These are phyloP conservation scores for Penicillium egyptiacum DNA, from an alignment of 495 filamentous ascomycete species.

Conservation along the genomic window DNA sequence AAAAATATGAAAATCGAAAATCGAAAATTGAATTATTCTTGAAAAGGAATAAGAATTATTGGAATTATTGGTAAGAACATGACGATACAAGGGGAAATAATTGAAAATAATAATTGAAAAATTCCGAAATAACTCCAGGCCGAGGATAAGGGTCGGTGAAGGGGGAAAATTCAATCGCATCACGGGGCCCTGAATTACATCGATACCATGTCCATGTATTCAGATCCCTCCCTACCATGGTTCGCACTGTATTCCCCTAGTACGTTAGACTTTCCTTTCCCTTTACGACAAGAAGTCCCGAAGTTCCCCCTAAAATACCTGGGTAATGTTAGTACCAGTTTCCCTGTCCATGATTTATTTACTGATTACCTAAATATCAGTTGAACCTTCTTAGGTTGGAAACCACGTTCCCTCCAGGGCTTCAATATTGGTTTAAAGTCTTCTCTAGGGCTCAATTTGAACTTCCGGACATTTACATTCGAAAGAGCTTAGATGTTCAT, in stretches of 20 bases:
- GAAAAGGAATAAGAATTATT: conserved; percentile 9
- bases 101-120: conserved; percentile 17
- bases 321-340: conserved; percentile 29
- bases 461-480: not conserved
- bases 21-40: not conserved
- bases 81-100: conserved; percentile 34
- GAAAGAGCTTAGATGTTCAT: not conserved
- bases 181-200: conserved; percentile 24
- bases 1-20: conserved; percentile 13
- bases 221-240: not conserved
- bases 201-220: not conserved
- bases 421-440: too few species aligned
- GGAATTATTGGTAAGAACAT: conserved; percentile 25
- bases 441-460: too few species aligned
- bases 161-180: conserved; percentile 30
- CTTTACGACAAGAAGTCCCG: conserved; percentile 19
- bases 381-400: not conserved
- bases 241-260: conserved; percentile 3
- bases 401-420: too few species aligned
- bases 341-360: conserved; percentile 22
- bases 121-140: conserved; percentile 25
- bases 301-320: conserved; percentile 24
- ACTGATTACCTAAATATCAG: conserved; percentile 3
- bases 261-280: conserved; percentile 6
- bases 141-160: conserved; percentile 25